Percentiles rank a stretch among this genome's conserved stretches.
Conservation (phyloP, 2,329 filamentous ascomycete species). For the Hirsutella rhossiliensis region DNA sequence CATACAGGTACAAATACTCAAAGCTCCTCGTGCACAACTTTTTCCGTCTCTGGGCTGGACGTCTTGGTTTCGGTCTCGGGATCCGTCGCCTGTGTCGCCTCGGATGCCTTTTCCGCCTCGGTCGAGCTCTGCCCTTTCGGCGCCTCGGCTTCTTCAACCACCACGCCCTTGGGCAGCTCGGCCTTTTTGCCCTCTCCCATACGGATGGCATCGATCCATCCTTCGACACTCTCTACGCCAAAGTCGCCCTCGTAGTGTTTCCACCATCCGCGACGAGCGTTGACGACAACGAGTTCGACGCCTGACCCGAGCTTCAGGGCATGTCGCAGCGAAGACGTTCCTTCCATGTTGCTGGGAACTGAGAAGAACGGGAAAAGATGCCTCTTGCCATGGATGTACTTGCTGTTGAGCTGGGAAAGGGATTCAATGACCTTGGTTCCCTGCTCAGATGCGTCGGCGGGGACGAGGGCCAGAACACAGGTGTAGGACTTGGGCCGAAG, state of each 20-base stretch:
- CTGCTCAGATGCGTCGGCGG: conserved; percentile 36
- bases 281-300: conserved; percentile 68
- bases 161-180: conserved; percentile 53
- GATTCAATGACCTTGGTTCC: conserved; percentile 46
- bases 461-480: conserved; percentile 68
- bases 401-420: conserved; percentile 64
- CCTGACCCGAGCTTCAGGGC: conserved; percentile 46
- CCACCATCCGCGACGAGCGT: conserved; percentile 80
- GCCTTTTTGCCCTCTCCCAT: conserved; percentile 77
- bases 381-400: conserved; percentile 53
- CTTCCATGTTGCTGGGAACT: conserved; percentile 41
- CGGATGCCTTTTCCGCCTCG: not conserved
- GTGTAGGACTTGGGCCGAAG: conserved; percentile 65
- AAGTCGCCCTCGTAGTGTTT: conserved; percentile 56
- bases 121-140: not conserved
- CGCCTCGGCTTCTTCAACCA: conserved; percentile 27
- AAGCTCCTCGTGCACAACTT: conserved; percentile 35
- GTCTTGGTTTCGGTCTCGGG: not conserved
- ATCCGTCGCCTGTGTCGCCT: not conserved
- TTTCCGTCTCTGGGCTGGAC: conserved; percentile 9
- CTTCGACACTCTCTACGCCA: conserved; percentile 53
- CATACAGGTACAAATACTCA: conserved; percentile 15
- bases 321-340: conserved; percentile 28
- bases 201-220: conserved; percentile 84
- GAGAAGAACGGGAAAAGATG: conserved; percentile 77